phyloP scores from a whole-genome alignment of 345 rosid genomes.

The Murraya paniculata region DNA sequence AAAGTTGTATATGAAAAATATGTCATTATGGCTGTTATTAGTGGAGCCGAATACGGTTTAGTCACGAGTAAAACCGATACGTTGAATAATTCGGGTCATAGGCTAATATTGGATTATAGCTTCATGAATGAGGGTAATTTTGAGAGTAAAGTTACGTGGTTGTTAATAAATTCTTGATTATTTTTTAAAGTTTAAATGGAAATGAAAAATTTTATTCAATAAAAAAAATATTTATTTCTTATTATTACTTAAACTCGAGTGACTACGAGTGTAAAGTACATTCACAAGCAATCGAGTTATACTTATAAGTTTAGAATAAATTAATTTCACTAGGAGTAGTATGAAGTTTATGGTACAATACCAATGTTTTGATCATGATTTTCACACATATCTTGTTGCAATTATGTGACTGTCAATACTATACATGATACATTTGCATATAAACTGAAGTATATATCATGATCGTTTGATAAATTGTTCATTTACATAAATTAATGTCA shows the following conservation, averaged over 20 bases:
- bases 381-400: neutral
- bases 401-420: neutral
- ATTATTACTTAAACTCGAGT: no score
- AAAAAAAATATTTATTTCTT: no score
- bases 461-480: neutral
- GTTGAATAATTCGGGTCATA: slow-evolving; percentile 5
- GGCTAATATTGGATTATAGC: slow-evolving; percentile 1
- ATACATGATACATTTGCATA: no score
- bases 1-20: neutral
- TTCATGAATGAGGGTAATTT: slow-evolving; percentile 7
- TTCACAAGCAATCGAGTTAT: no score
- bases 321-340: neutral
- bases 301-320: neutral
- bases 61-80: slow-evolving; percentile 36
- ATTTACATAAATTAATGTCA: neutral
- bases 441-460: no score
- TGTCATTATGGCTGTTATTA: slow-evolving; percentile 26
- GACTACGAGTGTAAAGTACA: no score
- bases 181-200: no score
- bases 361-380: neutral
- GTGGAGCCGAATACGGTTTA: slow-evolving; percentile 37
- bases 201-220: no score
- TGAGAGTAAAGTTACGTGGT: neutral
- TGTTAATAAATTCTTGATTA: neutral
- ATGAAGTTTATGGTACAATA: neutral